These are phyloP conservation scores for Coemansia sp. DNA, from an alignment of 192 early-diverging fungal genomes.

Conservation along the genomic window DNA sequence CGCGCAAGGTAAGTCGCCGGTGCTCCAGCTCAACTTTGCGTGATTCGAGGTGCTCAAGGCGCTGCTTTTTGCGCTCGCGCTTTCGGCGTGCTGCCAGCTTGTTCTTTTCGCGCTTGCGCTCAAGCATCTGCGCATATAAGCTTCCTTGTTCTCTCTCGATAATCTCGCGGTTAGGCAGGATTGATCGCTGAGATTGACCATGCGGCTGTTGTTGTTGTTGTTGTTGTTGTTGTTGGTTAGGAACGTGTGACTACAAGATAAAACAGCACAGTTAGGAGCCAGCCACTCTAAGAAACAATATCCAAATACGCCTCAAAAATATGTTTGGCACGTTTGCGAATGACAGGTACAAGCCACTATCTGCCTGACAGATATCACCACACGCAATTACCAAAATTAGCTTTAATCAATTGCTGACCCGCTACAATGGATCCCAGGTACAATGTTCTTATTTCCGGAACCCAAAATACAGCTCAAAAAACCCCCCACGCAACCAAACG, in stretches of 20 bases:
- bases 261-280: not conserved
- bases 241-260: conserved; percentile 1
- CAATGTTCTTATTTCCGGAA: not conserved
- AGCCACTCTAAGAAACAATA: not conserved
- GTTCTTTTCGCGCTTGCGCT: conserved; percentile 42
- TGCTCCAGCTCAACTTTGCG: conserved; percentile 30
- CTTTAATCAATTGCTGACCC: not conserved
- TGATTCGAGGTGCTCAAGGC: conserved; percentile 27
- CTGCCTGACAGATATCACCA: not conserved
- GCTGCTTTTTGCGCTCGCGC: conserved; percentile 47
- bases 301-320: not conserved
- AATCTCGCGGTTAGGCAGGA: conserved; percentile 28
- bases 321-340: not conserved
- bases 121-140: conserved; percentile 12
- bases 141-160: not conserved
- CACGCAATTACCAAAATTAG: not conserved
- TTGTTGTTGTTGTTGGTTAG: conserved; percentile 3
- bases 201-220: conserved; percentile 11
- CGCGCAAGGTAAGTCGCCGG: conserved; percentile 13
- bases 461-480: conserved; percentile 15
- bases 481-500: not conserved
- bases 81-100: conserved; percentile 43
- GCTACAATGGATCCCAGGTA: not conserved
- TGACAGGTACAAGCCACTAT: not conserved
- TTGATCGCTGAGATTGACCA: conserved; percentile 1